Conservation (phyloP, 768 basidiomycete species). For the Collybia mongolica region DNA sequence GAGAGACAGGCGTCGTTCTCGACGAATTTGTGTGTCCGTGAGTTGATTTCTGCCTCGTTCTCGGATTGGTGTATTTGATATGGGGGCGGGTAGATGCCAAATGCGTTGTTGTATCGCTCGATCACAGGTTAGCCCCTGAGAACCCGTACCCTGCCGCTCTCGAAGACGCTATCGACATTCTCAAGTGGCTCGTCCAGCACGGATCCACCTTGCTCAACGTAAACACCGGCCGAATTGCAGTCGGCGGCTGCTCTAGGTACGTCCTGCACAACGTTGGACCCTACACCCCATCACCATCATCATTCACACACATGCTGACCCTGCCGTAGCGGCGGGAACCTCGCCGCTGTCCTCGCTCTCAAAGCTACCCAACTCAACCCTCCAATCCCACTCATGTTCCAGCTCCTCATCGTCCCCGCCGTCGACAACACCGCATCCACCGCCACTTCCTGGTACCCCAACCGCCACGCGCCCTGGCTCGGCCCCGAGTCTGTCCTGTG, state of each 20-base stretch:
- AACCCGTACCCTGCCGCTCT: constrained; percentile 66
- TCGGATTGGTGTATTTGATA: too few relatives aligned
- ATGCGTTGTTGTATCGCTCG: constrained; percentile 61
- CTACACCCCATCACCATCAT: too few relatives aligned
- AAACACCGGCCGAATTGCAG: constrained; percentile 50
- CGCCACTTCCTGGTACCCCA: constrained; percentile 52
- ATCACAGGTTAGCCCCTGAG: constrained; percentile 71
- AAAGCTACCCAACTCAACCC: constrained; percentile 50
- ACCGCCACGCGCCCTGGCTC: constrained; percentile 58
- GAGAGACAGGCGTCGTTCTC: constrained; percentile 53
- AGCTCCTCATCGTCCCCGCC: constrained; percentile 72
- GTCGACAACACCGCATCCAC: constrained; percentile 65
- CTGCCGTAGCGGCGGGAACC: constrained; percentile 56
- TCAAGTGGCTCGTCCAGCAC: constrained; percentile 55
- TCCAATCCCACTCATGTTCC: constrained; percentile 54
- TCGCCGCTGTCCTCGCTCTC: constrained; percentile 61
- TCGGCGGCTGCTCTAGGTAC: constrained; percentile 72
- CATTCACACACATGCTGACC: too few relatives aligned
- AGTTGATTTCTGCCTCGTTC: constrained; percentile 6
- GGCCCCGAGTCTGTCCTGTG: constrained; percentile 66
- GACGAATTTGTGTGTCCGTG: constrained; percentile 56
- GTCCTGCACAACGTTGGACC: not conserved
- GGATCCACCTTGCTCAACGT: constrained; percentile 45
- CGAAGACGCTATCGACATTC: constrained; percentile 60
- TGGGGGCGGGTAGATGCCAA: constrained; percentile 34